These are phyloP conservation scores for Debaryomyces nepalensis DNA, from an alignment of 1,139 yeast species.

Conservation along the genomic window DNA sequence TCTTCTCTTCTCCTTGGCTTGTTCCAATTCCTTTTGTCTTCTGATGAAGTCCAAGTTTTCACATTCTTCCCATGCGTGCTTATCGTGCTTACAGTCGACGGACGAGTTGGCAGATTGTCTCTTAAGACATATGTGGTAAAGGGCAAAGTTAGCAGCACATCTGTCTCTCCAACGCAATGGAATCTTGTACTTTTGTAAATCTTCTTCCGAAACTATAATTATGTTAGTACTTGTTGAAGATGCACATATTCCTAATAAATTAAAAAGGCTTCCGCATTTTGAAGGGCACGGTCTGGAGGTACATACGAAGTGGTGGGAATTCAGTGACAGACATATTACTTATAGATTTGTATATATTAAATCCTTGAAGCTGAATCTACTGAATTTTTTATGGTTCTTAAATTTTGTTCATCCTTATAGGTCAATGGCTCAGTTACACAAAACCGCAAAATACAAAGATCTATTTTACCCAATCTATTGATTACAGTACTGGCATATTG, in stretches of 20 bases:
- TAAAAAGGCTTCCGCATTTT: too few relatives aligned
- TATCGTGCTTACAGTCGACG: constrained; percentile 72
- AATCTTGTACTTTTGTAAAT: constrained; percentile 78
- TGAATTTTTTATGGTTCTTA: constrained; percentile 7
- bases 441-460: background rate
- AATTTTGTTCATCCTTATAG: constrained; percentile 11
- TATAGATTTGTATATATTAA: constrained; percentile 1
- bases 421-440: constrained; percentile 8
- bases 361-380: background rate
- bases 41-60: constrained; percentile 82
- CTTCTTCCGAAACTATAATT: constrained; percentile 71
- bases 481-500: background rate
- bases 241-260: too few relatives aligned
- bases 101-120: constrained; percentile 53
- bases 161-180: constrained; percentile 87
- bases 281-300: background rate
- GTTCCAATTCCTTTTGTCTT: constrained; percentile 74
- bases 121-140: constrained; percentile 51
- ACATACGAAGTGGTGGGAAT: constrained; percentile 59
- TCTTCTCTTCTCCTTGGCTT: constrained; percentile 49
- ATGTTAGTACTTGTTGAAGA: constrained; percentile 20
- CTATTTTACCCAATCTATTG: too few relatives aligned
- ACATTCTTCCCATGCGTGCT: constrained; percentile 87
- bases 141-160: constrained; percentile 78
- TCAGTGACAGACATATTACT: constrained; percentile 48